Conservation (phyloP, 768 basidiomycete genomes). For the Tylopilus subfusipes region DNA sequence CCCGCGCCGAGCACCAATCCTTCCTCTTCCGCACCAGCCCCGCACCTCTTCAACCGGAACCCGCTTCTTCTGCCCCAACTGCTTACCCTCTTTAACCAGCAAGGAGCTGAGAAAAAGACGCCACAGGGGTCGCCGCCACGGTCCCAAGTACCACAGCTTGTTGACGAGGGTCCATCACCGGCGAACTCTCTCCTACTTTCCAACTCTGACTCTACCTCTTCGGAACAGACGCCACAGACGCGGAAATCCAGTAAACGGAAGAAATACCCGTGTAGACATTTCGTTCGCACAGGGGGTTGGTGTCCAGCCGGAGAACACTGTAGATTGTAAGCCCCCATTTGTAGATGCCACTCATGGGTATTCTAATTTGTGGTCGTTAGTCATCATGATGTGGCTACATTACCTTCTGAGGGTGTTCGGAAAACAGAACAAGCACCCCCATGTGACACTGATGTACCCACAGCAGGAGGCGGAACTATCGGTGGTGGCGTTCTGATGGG, state of each 20-base stretch:
- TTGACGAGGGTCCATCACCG: constrained; percentile 22
- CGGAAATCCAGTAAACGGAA: constrained; percentile 14
- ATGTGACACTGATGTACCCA: constrained; percentile 3
- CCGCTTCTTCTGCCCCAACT: constrained; percentile 15
- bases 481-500: constrained; percentile 25
- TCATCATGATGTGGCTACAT: constrained; percentile 20
- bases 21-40: constrained; percentile 15
- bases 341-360: background rate
- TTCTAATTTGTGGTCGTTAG: constrained; percentile 6
- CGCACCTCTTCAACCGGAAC: constrained; percentile 17
- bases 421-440: constrained; percentile 6
- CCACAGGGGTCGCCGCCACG: constrained; percentile 1
- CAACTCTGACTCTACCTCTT: constrained; percentile 16
- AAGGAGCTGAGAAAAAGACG: background rate
- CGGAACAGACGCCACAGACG: constrained; percentile 4
- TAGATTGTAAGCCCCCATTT: constrained; percentile 36
- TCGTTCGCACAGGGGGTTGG: constrained; percentile 39
- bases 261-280: constrained; percentile 41
- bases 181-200: constrained; percentile 23
- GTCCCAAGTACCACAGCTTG: constrained; percentile 4
- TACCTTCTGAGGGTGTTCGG: constrained; percentile 19
- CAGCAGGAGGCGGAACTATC: constrained; percentile 20
- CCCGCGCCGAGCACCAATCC: constrained; percentile 14
- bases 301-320: constrained; percentile 42
- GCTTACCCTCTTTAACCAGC: constrained; percentile 9